Percentiles rank a stretch among this genome's conserved stretches.
phyloP scores from a whole-genome alignment of 2,329 filamentous ascomycete species.

The Escovopsis sp. region DNA sequence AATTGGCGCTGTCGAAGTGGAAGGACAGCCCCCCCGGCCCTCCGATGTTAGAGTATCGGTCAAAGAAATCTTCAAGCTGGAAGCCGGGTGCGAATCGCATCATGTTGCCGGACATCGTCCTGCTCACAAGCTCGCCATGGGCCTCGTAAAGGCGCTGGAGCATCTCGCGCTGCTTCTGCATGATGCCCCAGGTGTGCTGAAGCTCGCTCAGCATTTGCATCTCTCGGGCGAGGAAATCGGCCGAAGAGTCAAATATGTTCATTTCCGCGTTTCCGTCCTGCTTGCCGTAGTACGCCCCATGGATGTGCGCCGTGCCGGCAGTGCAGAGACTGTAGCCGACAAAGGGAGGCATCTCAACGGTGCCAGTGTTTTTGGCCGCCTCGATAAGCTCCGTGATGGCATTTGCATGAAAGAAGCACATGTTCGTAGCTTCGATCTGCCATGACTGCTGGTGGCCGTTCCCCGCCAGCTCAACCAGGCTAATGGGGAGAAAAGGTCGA shows the following conservation, averaged over 20 bases:
- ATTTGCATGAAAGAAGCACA: conserved; percentile 77
- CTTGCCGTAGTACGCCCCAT: conserved; percentile 65
- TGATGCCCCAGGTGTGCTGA: conserved; percentile 59
- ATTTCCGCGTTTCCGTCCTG: conserved; percentile 32
- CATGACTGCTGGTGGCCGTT: conserved; percentile 78
- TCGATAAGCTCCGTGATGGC: conserved; percentile 74
- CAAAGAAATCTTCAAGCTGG: conserved; percentile 77
- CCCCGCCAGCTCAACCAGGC: conserved; percentile 65
- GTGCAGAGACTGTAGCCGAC: conserved; percentile 79
- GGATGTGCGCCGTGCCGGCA: conserved; percentile 76
- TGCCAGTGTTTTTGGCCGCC: conserved; percentile 56
- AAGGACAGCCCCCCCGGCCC: conserved; percentile 43
- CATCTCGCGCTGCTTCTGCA: conserved; percentile 68
- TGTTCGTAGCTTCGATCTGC: conserved; percentile 82
- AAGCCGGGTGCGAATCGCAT: conserved; percentile 67
- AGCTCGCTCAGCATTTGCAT: conserved; percentile 69
- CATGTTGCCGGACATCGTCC: conserved; percentile 47
- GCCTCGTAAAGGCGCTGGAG: conserved; percentile 63
- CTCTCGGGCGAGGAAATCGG: conserved; percentile 60
- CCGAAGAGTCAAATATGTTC: conserved; percentile 46
- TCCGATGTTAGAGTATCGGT: conserved; percentile 52
- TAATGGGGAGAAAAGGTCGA: conserved; percentile 72
- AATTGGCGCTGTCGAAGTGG: conserved; percentile 58
- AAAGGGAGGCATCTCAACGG: conserved; percentile 75
- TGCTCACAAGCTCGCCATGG: conserved; percentile 61